Percentiles rank a stretch among this genome's conserved stretches.
These are phyloP conservation scores for Protomyces macrosporus DNA, from an alignment of 1,139 yeast genomes.

Conservation along the genomic window DNA sequence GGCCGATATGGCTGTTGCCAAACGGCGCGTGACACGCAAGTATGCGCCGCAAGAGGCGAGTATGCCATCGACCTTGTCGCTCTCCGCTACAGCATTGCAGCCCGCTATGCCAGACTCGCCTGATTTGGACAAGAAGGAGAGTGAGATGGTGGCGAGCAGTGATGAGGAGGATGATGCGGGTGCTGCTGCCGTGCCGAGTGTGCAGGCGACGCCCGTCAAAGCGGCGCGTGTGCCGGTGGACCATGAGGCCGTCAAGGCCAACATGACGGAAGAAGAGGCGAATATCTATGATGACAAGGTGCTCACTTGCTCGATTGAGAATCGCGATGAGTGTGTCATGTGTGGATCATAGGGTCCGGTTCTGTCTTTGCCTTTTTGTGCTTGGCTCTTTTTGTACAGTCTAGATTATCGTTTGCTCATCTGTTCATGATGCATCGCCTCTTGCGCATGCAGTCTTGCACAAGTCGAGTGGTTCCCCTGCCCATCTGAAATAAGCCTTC, in stretches of 20 bases:
- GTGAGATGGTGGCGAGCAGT: constrained; percentile 20
- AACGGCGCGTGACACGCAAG: constrained; percentile 17
- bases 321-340: constrained; percentile 98
- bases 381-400: too few relatives aligned
- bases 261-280: constrained; percentile 39
- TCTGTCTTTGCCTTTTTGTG: not conserved
- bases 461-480: too few relatives aligned
- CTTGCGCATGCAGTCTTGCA: too few relatives aligned
- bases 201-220: constrained; percentile 14
- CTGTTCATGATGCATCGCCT: too few relatives aligned
- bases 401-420: too few relatives aligned
- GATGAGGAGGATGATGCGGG: constrained; percentile 32
- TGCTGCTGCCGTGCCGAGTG: constrained; percentile 33
- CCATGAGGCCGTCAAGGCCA: constrained; percentile 33
- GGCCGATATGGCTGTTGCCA: constrained; percentile 33
- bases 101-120: constrained; percentile 20
- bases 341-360: constrained; percentile 70
- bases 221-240: constrained; percentile 19
- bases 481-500: too few relatives aligned
- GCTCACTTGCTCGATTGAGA: constrained; percentile 91
- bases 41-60: constrained; percentile 34
- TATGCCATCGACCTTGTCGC: constrained; percentile 32
- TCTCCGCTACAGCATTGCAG: constrained; percentile 19
- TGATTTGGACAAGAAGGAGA: constrained; percentile 13
- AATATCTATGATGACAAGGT: constrained; percentile 91